Evolutionary conservation across 345 rosid genomes (phyloP), one percentile per base, ranked within the genome.

Genomic region (Eutrema japonicum): DNA sequence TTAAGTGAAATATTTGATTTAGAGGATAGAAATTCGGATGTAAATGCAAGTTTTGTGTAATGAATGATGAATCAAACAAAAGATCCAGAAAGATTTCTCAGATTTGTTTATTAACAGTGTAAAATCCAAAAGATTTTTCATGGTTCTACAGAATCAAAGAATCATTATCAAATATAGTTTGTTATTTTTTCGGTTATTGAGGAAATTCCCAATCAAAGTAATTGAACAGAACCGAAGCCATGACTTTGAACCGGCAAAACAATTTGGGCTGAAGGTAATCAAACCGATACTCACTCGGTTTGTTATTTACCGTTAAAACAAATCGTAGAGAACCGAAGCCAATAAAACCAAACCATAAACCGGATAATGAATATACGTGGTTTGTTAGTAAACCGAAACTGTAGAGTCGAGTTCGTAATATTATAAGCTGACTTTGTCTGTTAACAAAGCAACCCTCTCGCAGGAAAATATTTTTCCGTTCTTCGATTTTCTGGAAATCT

Each of bases 401-500:
- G 22, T 18, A 18, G 22, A 18, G 22, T 18, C 22, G 22, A 18
- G 22, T 18, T 18, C 22, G 22, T 18, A 18, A 18, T 18, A 18
- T 18, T 18, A 18, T 18, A 18, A 18, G 22, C 22, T 18, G 22
- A 18, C 22, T 18, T 18, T 18, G 22, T 18, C 22, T 18, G 22
- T 18, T 18, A 18, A 18, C 22, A 18, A 18, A 18, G 22, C 73
- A 77, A 71, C 43, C 71, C 65, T 68, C 47, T 54, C 69, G 46
- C 47, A 14, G 40, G 42, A 51, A 48, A 11, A 40, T 57, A 55
- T 56, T 22, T 32, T 40, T 13, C 9, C 4, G 47, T 51, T 49
- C 47, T 33, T 77, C 56, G 18, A 71, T 43, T 26, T 42, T 65
- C 77, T 71, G 80, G 68, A 61, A 71, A 65, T 71, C 73, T 71